These are phyloP conservation scores for Sporothrix luriei DNA, from an alignment of 2,329 filamentous ascomycete genomes.

Conservation along the genomic window DNA sequence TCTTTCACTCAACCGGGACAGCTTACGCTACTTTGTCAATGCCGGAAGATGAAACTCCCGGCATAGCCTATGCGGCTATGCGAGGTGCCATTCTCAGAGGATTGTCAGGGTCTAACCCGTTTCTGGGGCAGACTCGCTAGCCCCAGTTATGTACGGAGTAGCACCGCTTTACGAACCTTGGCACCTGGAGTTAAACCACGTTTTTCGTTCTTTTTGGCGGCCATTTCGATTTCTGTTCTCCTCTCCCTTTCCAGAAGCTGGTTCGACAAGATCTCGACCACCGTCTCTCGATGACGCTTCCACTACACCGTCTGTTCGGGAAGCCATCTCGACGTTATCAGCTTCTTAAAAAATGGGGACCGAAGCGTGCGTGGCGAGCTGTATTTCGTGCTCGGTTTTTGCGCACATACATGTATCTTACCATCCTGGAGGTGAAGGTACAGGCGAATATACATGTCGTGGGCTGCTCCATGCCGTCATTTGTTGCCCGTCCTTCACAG, in stretches of 20 bases:
- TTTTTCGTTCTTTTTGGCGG: conserved; percentile 4
- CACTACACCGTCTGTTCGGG: no score
- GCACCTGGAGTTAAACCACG: neutral
- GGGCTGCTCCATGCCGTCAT: neutral
- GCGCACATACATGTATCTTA: no score
- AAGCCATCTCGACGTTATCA: no score
- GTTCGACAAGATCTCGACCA: no score
- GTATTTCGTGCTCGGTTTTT: no score
- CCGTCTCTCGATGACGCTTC: no score
- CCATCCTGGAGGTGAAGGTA: no score
- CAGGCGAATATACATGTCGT: no score
- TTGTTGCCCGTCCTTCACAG: conserved; percentile 2
- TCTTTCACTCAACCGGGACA: neutral
- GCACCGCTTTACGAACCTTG: no score
- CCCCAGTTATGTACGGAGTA: no score
- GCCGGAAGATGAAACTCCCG: conserved; percentile 10
- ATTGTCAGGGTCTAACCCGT: neutral
- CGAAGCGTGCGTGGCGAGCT: no score
- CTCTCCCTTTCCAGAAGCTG: neutral
- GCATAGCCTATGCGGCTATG: conserved; percentile 18
- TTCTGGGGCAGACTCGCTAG: neutral
- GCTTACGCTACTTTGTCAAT: neutral
- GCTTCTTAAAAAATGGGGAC: no score
- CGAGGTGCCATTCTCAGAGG: neutral
- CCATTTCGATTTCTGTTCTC: neutral